phyloP scores from a whole-genome alignment of 192 early-diverging fungal species.

The Dimargaris cristalligena region DNA sequence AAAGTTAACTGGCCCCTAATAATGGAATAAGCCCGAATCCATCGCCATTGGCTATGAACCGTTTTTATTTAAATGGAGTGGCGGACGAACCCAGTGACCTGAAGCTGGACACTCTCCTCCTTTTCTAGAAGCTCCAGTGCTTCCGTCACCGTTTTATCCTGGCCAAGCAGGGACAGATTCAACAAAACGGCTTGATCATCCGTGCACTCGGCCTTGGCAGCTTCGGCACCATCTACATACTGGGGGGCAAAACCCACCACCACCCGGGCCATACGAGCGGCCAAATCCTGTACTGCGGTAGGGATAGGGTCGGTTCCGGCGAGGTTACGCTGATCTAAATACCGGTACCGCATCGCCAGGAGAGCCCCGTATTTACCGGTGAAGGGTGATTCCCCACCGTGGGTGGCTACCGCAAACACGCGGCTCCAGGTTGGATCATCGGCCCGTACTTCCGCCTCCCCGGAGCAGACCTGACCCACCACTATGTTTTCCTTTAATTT shows the following conservation, averaged over 20 bases:
- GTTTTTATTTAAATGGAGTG: too few species aligned
- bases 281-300: background rate
- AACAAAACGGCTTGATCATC: background rate
- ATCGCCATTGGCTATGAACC: too few species aligned
- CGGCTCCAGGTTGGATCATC: background rate
- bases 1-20: too few species aligned
- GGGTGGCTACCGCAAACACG: background rate
- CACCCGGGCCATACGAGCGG: background rate
- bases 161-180: constrained; percentile 1
- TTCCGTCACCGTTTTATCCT: background rate
- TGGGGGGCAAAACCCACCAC: constrained; percentile 7
- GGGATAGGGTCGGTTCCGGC: background rate
- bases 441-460: too few species aligned
- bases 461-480: constrained; percentile 38
- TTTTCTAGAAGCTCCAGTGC: background rate
- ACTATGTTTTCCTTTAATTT: constrained; percentile 82
- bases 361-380: constrained; percentile 8
- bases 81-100: background rate
- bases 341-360: background rate
- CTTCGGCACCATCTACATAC: background rate
- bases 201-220: background rate
- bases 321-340: too few species aligned
- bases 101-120: background rate
- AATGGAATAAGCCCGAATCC: too few species aligned
- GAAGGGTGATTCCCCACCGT: constrained; percentile 2